phyloP scores from a whole-genome alignment of 108 stramenopile species.

The Mediolabrus comicus region DNA sequence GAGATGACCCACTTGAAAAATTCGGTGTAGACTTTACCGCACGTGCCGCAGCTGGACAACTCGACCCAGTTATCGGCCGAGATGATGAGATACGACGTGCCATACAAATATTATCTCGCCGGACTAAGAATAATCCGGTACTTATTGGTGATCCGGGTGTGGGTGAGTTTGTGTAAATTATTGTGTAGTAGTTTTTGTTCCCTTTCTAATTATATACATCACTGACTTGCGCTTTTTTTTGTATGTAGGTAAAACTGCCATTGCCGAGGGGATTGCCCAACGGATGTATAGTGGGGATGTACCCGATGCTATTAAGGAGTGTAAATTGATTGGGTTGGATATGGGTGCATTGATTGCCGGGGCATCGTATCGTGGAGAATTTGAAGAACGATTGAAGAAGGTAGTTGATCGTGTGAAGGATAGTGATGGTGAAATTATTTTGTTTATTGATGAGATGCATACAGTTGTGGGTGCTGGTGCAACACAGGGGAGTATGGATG shows the following conservation, averaged over 20 bases:
- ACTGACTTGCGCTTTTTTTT: too few species aligned
- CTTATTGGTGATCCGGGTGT: constrained; percentile 98
- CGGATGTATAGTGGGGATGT: constrained; percentile 58
- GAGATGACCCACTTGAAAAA: constrained; percentile 88
- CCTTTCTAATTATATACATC: too few species aligned
- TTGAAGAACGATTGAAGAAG: constrained; percentile 98
- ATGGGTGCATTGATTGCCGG: constrained; percentile 98
- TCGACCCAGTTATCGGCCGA: constrained; percentile 98
- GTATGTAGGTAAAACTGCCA: constrained; percentile 96
- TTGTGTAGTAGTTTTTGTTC: too few species aligned
- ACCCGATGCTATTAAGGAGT: constrained; percentile 36
- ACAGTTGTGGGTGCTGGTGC: constrained; percentile 97
- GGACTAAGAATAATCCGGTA: constrained; percentile 98
- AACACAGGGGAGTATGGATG: constrained; percentile 94
- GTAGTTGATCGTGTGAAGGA: constrained; percentile 96
- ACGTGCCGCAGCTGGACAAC: constrained; percentile 73
- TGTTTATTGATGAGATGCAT: constrained; percentile 99
- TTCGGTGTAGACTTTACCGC: constrained; percentile 96
- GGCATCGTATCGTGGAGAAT: constrained; percentile 98
- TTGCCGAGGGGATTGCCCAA: constrained; percentile 93
- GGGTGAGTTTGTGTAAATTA: too few species aligned
- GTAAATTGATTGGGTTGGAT: constrained; percentile 92
- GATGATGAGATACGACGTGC: constrained; percentile 98
- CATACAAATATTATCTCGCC: constrained; percentile 94
- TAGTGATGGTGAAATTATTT: constrained; percentile 91